phyloP scores from a whole-genome alignment of 495 filamentous ascomycete species.

The Xylaria bambusicola region DNA sequence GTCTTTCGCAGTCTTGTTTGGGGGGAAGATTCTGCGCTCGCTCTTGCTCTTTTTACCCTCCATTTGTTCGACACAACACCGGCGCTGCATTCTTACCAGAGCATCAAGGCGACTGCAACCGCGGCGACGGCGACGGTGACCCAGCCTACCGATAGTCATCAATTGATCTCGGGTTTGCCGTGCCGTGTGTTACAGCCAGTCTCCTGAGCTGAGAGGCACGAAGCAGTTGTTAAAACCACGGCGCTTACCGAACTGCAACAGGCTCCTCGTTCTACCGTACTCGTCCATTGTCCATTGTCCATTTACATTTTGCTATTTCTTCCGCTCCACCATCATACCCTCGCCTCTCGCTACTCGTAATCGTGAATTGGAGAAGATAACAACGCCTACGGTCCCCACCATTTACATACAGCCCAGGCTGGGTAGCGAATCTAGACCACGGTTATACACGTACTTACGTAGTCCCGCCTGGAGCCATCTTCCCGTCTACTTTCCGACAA shows the following conservation, averaged over 20 bases:
- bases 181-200: background rate
- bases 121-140: constrained; percentile 3
- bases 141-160: constrained; percentile 2
- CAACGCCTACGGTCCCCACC: background rate
- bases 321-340: constrained; percentile 1
- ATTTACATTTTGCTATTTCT: background rate
- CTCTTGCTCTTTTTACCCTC: no score
- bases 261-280: background rate
- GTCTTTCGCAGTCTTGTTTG: no score
- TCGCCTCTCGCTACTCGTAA: background rate
- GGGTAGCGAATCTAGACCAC: background rate
- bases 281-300: background rate
- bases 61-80: no score
- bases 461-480: background rate
- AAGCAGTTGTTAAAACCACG: background rate
- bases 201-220: constrained; percentile 2
- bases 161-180: constrained; percentile 7
- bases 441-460: background rate
- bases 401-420: background rate
- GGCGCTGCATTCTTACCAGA: background rate
- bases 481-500: constrained; percentile 1
- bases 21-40: no score
- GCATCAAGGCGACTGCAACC: background rate
- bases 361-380: background rate
- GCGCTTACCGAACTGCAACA: background rate